Evolutionary conservation across 2,329 filamentous ascomycete species (phyloP).

Genomic region (Thyridium curvatum): DNA sequence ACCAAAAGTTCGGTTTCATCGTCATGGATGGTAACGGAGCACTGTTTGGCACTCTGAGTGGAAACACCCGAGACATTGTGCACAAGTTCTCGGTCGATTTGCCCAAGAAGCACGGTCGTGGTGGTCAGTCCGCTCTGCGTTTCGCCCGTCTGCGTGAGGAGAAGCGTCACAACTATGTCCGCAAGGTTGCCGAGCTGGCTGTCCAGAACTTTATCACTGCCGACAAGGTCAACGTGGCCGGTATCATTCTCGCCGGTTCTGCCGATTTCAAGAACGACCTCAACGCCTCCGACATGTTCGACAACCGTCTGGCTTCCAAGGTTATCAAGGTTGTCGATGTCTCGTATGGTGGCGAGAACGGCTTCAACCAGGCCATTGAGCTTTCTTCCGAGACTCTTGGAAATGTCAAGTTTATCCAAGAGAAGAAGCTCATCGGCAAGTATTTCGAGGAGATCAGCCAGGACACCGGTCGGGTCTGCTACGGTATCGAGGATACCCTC

Average conservation of each 20-base stretch:
- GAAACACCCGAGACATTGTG: constrained; percentile 92
- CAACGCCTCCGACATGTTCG: constrained; percentile 96
- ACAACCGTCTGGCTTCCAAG: constrained; percentile 83
- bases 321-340: constrained; percentile 99
- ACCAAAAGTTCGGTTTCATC: constrained; percentile 99
- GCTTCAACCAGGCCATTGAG: constrained; percentile 99
- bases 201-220: constrained; percentile 98
- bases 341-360: constrained; percentile 97
- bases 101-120: constrained; percentile 99
- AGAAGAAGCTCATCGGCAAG: constrained; percentile 98
- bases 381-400: constrained; percentile 89
- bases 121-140: constrained; percentile 98
- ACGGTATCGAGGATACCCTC: constrained; percentile 94
- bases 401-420: constrained; percentile 99
- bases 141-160: constrained; percentile 99
- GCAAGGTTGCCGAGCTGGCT: constrained; percentile 94
- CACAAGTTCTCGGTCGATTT: constrained; percentile 99
- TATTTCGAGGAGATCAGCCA: constrained; percentile 99
- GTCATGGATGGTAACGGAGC: constrained; percentile 99
- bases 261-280: constrained; percentile 99
- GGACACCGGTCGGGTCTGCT: constrained; percentile 94
- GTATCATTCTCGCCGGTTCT: constrained; percentile 90
- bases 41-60: constrained; percentile 92
- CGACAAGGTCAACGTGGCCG: constrained; percentile 97
- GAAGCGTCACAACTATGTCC: constrained; percentile 99